Percentiles rank a stretch among this genome's conserved stretches.
Evolutionary conservation across 331 rosid species (phyloP).

Genomic region (Malus hybrid): DNA sequence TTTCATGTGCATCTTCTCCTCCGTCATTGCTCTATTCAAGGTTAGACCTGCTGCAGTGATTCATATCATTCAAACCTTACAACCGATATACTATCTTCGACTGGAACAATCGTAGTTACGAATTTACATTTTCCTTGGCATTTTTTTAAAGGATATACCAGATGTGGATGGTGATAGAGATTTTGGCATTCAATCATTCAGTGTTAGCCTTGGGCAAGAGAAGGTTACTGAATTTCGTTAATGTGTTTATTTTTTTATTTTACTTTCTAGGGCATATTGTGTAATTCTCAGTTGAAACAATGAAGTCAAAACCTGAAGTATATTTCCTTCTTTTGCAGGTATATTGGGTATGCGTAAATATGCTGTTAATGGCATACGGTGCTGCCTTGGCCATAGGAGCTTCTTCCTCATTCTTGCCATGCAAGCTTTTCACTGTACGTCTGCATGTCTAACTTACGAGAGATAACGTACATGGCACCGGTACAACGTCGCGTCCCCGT

Average conservation of each 20-base stretch:
- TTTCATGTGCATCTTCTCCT: constrained; percentile 8
- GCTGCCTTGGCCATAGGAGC: constrained; percentile 6
- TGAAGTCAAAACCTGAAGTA: too few relatives aligned
- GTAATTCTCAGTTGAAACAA: too few relatives aligned
- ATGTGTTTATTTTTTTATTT: too few relatives aligned
- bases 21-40: constrained; percentile 13
- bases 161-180: constrained; percentile 15
- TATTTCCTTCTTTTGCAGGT: not conserved
- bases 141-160: constrained; percentile 8
- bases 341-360: constrained; percentile 8
- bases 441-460: too few relatives aligned
- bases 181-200: constrained; percentile 4
- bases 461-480: too few relatives aligned
- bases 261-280: not conserved
- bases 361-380: constrained; percentile 3
- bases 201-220: constrained; percentile 9
- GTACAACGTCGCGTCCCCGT: too few relatives aligned
- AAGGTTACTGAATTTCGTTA: not conserved
- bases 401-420: not conserved
- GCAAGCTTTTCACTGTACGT: constrained; percentile 1
- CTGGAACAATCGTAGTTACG: not conserved
- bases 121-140: not conserved
- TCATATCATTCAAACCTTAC: too few relatives aligned
- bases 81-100: too few relatives aligned
- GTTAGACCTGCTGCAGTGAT: not conserved